phyloP scores from a whole-genome alignment of 257 asterid genomes.

The Capsicum chinense region DNA sequence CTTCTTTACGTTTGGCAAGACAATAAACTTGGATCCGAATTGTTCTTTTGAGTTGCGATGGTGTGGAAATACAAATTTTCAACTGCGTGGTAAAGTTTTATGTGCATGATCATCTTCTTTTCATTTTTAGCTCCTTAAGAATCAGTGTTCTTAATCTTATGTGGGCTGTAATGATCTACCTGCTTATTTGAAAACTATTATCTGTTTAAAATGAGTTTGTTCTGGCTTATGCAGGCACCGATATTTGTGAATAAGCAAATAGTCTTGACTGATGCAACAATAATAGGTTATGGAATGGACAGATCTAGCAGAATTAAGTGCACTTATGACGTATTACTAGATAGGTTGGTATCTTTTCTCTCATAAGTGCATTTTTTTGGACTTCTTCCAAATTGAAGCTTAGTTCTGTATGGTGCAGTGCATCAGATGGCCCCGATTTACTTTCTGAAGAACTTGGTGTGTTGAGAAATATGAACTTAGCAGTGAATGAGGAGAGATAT shows the following conservation, averaged over 20 bases:
- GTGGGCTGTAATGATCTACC: neutral
- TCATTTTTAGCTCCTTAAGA: constrained; percentile 14
- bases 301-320: constrained; percentile 36
- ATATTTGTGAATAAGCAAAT: constrained; percentile 48
- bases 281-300: constrained; percentile 42
- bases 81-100: constrained; percentile 13
- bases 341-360: constrained; percentile 41
- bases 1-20: neutral
- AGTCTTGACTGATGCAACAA: constrained; percentile 48
- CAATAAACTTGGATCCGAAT: neutral
- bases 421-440: constrained; percentile 52
- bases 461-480: constrained; percentile 45
- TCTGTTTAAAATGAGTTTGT: constrained; percentile 12
- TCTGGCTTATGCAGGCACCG: constrained; percentile 47
- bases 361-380: neutral
- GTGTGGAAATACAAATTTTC: neutral
- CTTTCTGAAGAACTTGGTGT: constrained; percentile 47
- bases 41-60: neutral
- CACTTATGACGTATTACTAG: constrained; percentile 46
- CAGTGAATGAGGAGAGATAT: constrained; percentile 48
- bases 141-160: neutral
- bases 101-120: constrained; percentile 21
- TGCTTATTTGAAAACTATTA: neutral
- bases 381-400: neutral
- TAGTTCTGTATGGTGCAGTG: constrained; percentile 34